These are phyloP conservation scores for Leonotis leonurus DNA, from an alignment of 257 asterid genomes.

Conservation along the genomic window DNA sequence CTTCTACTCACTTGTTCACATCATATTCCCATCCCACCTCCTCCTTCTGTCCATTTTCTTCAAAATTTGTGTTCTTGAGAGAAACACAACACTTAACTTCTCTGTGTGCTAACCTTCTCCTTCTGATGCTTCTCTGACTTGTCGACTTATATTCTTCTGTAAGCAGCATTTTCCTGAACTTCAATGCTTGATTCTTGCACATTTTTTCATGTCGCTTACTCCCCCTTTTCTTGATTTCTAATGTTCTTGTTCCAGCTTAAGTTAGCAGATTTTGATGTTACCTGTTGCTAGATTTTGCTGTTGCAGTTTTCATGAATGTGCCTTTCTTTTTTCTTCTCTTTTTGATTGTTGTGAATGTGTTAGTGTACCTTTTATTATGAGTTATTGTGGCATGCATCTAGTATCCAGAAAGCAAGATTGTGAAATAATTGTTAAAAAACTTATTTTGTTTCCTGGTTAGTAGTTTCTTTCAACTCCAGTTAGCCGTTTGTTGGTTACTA, in stretches of 20 bases:
- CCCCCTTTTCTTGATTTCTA: too few species aligned
- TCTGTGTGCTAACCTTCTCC: conserved; percentile 20
- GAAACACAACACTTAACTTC: conserved; percentile 6
- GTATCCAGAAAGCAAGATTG: conserved; percentile 2
- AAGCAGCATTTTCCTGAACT: conserved; percentile 16
- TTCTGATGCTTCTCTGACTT: conserved; percentile 16
- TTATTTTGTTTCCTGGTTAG: not conserved
- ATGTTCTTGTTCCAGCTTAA: not conserved
- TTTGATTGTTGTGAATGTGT: conserved; percentile 2
- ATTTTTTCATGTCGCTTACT: not conserved
- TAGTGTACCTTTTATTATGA: not conserved
- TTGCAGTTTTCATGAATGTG: conserved; percentile 15
- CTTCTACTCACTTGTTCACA: conserved; percentile 25
- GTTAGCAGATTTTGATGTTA: not conserved
- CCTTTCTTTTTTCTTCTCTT: conserved; percentile 7
- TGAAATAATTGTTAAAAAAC: not conserved
- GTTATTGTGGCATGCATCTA: not conserved
- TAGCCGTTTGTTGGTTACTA: not conserved
- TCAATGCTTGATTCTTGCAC: conserved; percentile 4
- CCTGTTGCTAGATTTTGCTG: conserved; percentile 1
- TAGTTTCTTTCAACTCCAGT: not conserved
- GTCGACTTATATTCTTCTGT: conserved; percentile 18
- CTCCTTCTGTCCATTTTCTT: conserved; percentile 13
- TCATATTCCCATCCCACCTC: conserved; percentile 11
- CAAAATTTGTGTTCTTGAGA: conserved; percentile 23